phyloP scores from a whole-genome alignment of 768 basidiomycete species.

The Agrocybe praecox region DNA sequence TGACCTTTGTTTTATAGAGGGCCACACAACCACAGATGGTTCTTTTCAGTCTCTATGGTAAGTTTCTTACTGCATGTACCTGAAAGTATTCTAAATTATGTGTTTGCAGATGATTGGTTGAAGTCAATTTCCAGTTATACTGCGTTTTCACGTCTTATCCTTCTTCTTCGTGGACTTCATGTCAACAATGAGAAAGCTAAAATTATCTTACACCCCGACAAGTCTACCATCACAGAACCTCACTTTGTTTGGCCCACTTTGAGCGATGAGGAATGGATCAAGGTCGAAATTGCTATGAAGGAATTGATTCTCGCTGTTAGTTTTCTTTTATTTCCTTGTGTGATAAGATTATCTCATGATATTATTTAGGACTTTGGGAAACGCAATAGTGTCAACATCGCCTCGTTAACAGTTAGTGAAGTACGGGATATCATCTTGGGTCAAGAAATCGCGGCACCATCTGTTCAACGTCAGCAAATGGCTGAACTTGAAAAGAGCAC shows the following conservation, averaged over 20 bases:
- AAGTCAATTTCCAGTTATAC: slow-evolving; percentile 99
- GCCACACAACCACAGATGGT: slow-evolving; percentile 99
- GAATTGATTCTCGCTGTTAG: slow-evolving; percentile 89
- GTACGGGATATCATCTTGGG: slow-evolving; percentile 98
- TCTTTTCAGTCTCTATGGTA: slow-evolving; percentile 93
- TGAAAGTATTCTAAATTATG: background rate
- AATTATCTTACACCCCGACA: slow-evolving; percentile 96
- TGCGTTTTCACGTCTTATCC: slow-evolving; percentile 96
- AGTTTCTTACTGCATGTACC: slow-evolving; percentile 11
- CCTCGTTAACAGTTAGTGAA: slow-evolving; percentile 94
- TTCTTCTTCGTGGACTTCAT: slow-evolving; percentile 95
- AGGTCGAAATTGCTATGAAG: slow-evolving; percentile 98
- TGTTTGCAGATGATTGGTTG: slow-evolving; percentile 86
- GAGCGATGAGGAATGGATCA: slow-evolving; percentile 96
- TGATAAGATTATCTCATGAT: slow-evolving; percentile 12
- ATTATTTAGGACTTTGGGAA: slow-evolving; percentile 88
- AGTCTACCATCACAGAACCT: slow-evolving; percentile 94
- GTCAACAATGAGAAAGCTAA: slow-evolving; percentile 99
- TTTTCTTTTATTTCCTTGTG: slow-evolving; percentile 1
- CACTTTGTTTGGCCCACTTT: slow-evolving; percentile 98
- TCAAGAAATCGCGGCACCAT: slow-evolving; percentile 96
- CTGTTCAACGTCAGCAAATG: slow-evolving; percentile 98
- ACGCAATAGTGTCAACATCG: slow-evolving; percentile 98
- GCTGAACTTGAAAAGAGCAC: slow-evolving; percentile 97
- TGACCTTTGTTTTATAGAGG: slow-evolving; percentile 49